Evolutionary conservation across 768 basidiomycete species (phyloP), one percentile per base, ranked within the genome.

Genomic region (Lactarius hengduanensis): DNA sequence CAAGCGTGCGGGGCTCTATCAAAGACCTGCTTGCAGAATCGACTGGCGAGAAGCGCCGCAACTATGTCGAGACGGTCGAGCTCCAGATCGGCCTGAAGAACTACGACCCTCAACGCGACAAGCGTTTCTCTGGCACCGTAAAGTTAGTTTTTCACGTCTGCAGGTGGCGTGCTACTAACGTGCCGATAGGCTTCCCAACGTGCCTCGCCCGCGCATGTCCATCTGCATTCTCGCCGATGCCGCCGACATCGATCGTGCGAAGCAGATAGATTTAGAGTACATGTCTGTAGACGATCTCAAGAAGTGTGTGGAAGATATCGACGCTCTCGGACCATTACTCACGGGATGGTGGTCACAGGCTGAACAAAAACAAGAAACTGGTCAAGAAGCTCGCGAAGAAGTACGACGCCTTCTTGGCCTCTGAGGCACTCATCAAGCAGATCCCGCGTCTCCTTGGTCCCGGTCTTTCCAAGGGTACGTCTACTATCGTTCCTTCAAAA

Each of bases 331-430:
- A 47, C 56, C 16, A 50, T 58, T 47, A 22, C 43, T 34, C 13
- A 59, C n/a, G 66, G 2, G 30, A 34, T 16, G 64, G 57, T 22
- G 15, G 56, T 18, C n/a, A 28, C 57, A 94, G 92, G 80, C 86
- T 98, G 71, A 97, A 96, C 90, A 96, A 97, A 84, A 99, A 98
- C 87, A 98, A 99, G 86, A 99, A 99, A 83, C 92, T 99, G 69
- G 97, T 98, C 76, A 99, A 98, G 86, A 97, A 97, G 83, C 92
- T 98, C 73, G 96, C 96, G 72, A 98, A 98, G 85, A 98, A 98
- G 79, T 96, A 98, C 82, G 96, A 99, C 74, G 95, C 96, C 66
- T 99, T 99, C 90, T 82, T 99, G 71, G 87, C 96, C 41, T 98
- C 97, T 65, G 97, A 99, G 79, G 81, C 93, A 68, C 85, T 99